phyloP scores from a whole-genome alignment of 768 basidiomycete species.

The Mycena venus region DNA sequence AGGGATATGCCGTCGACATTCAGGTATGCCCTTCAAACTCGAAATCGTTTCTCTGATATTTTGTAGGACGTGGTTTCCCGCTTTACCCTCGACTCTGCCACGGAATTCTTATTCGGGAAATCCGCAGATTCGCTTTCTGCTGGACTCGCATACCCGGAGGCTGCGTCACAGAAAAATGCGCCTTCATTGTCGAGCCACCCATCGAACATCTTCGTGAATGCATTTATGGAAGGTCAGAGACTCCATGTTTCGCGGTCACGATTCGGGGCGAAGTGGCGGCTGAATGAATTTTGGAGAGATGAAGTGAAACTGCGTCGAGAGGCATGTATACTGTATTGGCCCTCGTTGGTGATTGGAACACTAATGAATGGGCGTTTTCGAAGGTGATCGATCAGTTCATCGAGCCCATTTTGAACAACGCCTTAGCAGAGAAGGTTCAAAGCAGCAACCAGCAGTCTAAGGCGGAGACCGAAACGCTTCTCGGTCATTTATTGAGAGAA shows the following conservation, averaged over 20 bases:
- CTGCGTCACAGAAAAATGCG: slow-evolving; percentile 35
- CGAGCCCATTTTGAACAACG: slow-evolving; percentile 60
- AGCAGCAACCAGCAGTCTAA: slow-evolving; percentile 14
- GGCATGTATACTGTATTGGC: neutral
- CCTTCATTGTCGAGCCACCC: slow-evolving; percentile 43
- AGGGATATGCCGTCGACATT: slow-evolving; percentile 54
- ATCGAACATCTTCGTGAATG: slow-evolving; percentile 51
- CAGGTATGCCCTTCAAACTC: slow-evolving; percentile 35
- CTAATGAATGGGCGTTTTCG: slow-evolving; percentile 40
- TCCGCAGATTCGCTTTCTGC: slow-evolving; percentile 52
- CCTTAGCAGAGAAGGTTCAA: slow-evolving; percentile 50
- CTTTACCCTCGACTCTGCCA: slow-evolving; percentile 71
- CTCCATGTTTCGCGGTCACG: slow-evolving; percentile 46
- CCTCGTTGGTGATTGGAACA: neutral
- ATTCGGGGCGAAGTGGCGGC: slow-evolving; percentile 58
- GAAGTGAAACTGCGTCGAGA: slow-evolving; percentile 40
- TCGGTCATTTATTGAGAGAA: slow-evolving; percentile 58
- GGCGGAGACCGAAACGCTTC: slow-evolving; percentile 51
- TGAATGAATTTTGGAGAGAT: slow-evolving; percentile 61
- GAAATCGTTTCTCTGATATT: neutral
- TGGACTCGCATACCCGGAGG: slow-evolving; percentile 50
- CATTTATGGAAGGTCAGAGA: slow-evolving; percentile 55
- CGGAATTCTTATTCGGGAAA: slow-evolving; percentile 67
- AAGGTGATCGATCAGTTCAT: slow-evolving; percentile 60
- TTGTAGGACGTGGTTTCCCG: slow-evolving; percentile 51